These are phyloP conservation scores for Gaertneriomyces sp. DNA, from an alignment of 192 early-diverging fungal genomes.

Conservation along the genomic window DNA sequence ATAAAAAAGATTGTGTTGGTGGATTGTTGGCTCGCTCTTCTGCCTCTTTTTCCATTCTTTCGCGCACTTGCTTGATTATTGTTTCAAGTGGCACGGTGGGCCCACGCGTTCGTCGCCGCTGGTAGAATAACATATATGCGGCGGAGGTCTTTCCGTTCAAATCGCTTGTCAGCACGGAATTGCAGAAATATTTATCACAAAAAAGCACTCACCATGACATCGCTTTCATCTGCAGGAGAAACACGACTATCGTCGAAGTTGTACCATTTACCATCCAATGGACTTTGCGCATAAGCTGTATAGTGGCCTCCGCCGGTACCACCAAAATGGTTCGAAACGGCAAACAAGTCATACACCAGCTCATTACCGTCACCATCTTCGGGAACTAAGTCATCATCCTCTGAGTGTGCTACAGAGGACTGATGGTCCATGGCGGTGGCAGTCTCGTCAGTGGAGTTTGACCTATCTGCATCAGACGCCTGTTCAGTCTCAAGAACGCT, in stretches of 20 bases:
- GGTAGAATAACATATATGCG: conserved; percentile 63
- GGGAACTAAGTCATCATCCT: conserved; percentile 3
- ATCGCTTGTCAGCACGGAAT: background rate
- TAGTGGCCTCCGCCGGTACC: conserved; percentile 82
- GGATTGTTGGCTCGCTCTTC: conserved; percentile 3
- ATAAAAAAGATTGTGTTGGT: background rate
- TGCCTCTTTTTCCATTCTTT: background rate
- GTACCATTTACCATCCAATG: conserved; percentile 67
- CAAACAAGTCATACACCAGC: conserved; percentile 66
- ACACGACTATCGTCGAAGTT: conserved; percentile 78
- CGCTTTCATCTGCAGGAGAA: conserved; percentile 25
- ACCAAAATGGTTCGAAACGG: conserved; percentile 80
- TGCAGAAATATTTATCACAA: conserved; percentile 1
- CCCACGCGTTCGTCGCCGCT: conserved; percentile 31
- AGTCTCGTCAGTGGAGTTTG: background rate
- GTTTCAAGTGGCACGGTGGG: background rate
- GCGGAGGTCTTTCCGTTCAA: conserved; percentile 43
- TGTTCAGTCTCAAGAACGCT: background rate
- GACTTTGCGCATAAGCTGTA: conserved; percentile 73
- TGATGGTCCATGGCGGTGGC: background rate
- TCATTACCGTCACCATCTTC: conserved; percentile 15
- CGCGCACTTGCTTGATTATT: conserved; percentile 6
- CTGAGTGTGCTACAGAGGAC: no score
- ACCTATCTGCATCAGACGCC: background rate
- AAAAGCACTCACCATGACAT: conserved; percentile 32